Conservation (phyloP, 2,329 filamentous ascomycete species). For the Mollisia scopiformis region DNA sequence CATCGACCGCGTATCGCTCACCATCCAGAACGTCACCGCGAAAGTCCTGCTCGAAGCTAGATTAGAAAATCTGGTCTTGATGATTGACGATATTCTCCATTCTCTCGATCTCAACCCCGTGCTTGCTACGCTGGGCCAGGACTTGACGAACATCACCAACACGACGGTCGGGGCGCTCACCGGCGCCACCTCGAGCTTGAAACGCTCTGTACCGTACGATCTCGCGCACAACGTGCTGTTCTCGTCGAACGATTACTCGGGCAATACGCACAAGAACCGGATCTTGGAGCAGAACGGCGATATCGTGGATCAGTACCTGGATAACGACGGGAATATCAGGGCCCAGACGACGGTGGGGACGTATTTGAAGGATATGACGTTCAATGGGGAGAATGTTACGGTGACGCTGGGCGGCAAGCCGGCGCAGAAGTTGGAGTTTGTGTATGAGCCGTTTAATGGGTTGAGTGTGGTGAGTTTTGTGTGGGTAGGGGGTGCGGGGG, state of each 20-base stretch:
- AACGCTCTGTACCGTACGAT: constrained; percentile 40
- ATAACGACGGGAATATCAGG: constrained; percentile 54
- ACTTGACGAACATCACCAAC: constrained; percentile 51
- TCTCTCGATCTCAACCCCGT: constrained; percentile 65
- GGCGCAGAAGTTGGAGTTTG: constrained; percentile 55
- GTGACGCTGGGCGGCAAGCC: constrained; percentile 46
- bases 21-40: constrained; percentile 61
- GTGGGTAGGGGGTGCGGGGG: constrained; percentile 45
- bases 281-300: constrained; percentile 57
- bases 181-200: constrained; percentile 14
- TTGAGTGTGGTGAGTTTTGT: constrained; percentile 50
- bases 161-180: constrained; percentile 35
- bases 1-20: constrained; percentile 58
- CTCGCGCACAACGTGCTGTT: constrained; percentile 61
- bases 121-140: constrained; percentile 56
- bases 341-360: constrained; percentile 48
- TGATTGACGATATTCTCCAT: constrained; percentile 60
- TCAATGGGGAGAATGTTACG: constrained; percentile 55
- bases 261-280: constrained; percentile 58
- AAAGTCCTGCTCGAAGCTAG: constrained; percentile 62
- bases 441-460: constrained; percentile 54
- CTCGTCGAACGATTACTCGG: constrained; percentile 61
- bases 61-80: constrained; percentile 60
- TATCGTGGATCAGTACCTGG: constrained; percentile 55
- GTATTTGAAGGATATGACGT: constrained; percentile 55